phyloP scores from a whole-genome alignment of 495 filamentous ascomycete genomes.

The Tuber calosporum region DNA sequence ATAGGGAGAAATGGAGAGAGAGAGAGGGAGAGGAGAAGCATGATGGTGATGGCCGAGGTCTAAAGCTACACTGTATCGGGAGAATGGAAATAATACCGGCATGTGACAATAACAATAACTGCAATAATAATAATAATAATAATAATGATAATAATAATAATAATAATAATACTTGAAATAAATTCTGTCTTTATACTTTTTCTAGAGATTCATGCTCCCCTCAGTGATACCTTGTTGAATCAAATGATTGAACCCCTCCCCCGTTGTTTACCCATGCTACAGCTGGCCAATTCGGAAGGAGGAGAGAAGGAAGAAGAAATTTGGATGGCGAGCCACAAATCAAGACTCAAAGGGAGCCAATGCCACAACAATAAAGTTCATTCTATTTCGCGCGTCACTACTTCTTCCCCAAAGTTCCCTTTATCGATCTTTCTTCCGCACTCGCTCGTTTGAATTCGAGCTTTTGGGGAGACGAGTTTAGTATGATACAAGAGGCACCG shows the following conservation, averaged over 20 bases:
- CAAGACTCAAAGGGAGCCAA: not conserved
- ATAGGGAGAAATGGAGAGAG: not conserved
- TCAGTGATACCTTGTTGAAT: too few species aligned
- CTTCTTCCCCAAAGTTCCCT: not conserved
- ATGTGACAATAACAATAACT: too few species aligned
- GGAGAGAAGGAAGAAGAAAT: not conserved
- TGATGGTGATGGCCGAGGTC: not conserved
- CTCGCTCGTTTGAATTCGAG: not conserved
- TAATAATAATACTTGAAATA: not conserved
- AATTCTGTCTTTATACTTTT: not conserved
- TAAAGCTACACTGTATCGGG: too few species aligned
- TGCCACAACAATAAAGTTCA: not conserved
- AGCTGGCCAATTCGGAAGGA: not conserved
- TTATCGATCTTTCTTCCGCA: not conserved
- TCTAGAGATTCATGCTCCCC: not conserved
- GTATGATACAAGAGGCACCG: not conserved
- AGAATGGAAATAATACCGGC: too few species aligned
- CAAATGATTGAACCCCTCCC: too few species aligned
- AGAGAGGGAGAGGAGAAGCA: not conserved
- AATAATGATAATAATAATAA: not conserved
- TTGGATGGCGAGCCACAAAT: not conserved
- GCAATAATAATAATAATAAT: not conserved
- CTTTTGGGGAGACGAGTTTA: not conserved
- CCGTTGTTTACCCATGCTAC: not conserved
- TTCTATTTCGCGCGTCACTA: not conserved